Percentiles rank a stretch among this genome's conserved stretches.
These are phyloP conservation scores for Aspergillus aculeatus DNA, from an alignment of 2,329 filamentous ascomycete species.

Conservation along the genomic window DNA sequence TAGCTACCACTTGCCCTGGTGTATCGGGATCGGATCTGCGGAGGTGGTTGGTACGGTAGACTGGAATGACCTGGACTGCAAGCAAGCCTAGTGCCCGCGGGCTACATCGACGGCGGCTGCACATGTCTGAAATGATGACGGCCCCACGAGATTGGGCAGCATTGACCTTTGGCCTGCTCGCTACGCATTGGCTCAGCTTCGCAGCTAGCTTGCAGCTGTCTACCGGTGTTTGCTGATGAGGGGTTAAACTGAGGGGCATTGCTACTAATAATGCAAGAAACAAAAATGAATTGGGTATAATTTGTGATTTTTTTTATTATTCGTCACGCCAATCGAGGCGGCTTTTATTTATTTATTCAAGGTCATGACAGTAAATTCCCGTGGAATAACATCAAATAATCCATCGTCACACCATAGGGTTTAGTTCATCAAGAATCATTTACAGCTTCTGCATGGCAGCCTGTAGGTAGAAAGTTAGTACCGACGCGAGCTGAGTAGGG, in stretches of 20 bases:
- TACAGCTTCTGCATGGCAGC: constrained; percentile 91
- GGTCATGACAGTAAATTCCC: constrained; percentile 39
- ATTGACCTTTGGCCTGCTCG: neutral
- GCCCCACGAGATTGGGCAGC: neutral
- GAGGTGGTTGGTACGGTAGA: neutral
- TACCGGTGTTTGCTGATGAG: neutral
- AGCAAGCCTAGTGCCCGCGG: neutral
- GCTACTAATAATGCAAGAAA: neutral
- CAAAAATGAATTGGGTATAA: constrained; percentile 17
- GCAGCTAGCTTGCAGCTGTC: neutral
- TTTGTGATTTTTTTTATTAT: constrained; percentile 28
- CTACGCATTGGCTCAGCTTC: neutral
- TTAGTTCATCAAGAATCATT: constrained; percentile 40
- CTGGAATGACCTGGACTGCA: neutral
- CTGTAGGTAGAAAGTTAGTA: constrained; percentile 30
- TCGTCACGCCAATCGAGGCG: constrained; percentile 33
- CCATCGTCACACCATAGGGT: constrained; percentile 36
- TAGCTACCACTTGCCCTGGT: neutral
- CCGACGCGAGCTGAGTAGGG: neutral
- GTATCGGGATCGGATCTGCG: neutral
- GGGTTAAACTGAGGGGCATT: neutral
- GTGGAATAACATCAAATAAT: constrained; percentile 34
- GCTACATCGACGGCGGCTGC: too few relatives aligned
- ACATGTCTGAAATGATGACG: too few relatives aligned
- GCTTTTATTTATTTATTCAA: constrained; percentile 25